Percentiles rank a stretch among this genome's conserved stretches.
Evolutionary conservation across 2,329 filamentous ascomycete species (phyloP).

Genomic region (Ilyonectria sp.): DNA sequence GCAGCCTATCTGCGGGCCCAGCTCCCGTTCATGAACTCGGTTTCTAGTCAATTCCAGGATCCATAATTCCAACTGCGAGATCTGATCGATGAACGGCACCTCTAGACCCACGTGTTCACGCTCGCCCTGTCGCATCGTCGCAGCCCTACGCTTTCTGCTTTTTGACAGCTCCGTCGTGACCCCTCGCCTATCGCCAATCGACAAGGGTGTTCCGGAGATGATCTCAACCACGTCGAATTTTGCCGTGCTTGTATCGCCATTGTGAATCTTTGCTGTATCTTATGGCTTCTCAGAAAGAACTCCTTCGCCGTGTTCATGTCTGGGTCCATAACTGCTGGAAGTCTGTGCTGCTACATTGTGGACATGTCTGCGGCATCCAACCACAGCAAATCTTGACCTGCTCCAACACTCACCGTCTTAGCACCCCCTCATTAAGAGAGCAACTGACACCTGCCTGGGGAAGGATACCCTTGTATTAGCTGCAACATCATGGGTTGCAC

Average conservation of each 20-base stretch:
- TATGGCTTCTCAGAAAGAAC: neutral
- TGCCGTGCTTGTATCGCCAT: neutral
- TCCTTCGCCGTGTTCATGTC: neutral
- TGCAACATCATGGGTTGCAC: neutral
- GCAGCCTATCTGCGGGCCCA: neutral
- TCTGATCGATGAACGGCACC: constrained; percentile 24
- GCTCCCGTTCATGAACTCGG: neutral
- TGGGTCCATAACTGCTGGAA: neutral
- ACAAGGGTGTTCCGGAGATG: neutral
- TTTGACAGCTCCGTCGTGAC: constrained; percentile 7
- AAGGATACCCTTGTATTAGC: neutral
- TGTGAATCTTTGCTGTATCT: neutral
- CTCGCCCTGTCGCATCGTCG: neutral
- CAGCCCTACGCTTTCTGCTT: constrained; percentile 9
- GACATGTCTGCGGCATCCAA: neutral
- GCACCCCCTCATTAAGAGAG: neutral
- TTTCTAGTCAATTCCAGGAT: neutral
- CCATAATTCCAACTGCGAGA: constrained; percentile 24
- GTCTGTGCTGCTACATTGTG: neutral
- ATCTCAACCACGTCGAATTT: neutral
- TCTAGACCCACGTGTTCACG: constrained; percentile 31
- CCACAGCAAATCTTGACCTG: neutral
- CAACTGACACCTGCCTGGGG: neutral
- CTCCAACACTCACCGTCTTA: neutral
- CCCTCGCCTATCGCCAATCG: constrained; percentile 8